A percentile compares a stretch with the other conserved stretches of the same genome.
Conservation (phyloP, 2,329 filamentous ascomycete species). For the Byssochlamys sp. region DNA sequence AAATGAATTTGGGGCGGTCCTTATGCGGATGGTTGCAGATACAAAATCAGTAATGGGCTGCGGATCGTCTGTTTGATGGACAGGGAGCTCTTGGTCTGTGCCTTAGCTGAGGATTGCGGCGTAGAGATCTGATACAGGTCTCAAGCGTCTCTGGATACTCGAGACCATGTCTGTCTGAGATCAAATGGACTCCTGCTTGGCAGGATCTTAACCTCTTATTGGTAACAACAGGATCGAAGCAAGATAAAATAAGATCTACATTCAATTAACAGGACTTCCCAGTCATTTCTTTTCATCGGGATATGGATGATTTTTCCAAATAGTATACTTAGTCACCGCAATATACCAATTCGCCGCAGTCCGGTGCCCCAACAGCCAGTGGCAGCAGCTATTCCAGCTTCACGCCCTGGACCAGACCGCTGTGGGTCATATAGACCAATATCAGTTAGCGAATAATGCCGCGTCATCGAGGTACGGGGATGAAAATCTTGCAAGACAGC, state of each 20-base stretch:
- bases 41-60: neutral
- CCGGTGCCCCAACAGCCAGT: neutral
- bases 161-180: neutral
- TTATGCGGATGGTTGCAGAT: neutral
- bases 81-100: neutral
- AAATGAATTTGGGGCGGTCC: neutral
- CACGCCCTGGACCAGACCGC: neutral
- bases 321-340: too few species aligned
- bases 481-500: neutral
- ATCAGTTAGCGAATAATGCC: neutral
- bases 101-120: neutral
- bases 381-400: neutral
- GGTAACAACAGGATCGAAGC: neutral
- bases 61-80: neutral
- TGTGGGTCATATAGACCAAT: neutral
- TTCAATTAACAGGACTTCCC: neutral
- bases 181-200: neutral
- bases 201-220: neutral
- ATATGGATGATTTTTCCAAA: neutral
- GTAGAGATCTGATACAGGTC: neutral
- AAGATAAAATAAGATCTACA: neutral
- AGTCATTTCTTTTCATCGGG: neutral
- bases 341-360: neutral
- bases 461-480: neutral
- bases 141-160: neutral